Base-by-base conservation (phyloP, 2,329 filamentous ascomycete species). In the Cladosporium sp. region DNA sequence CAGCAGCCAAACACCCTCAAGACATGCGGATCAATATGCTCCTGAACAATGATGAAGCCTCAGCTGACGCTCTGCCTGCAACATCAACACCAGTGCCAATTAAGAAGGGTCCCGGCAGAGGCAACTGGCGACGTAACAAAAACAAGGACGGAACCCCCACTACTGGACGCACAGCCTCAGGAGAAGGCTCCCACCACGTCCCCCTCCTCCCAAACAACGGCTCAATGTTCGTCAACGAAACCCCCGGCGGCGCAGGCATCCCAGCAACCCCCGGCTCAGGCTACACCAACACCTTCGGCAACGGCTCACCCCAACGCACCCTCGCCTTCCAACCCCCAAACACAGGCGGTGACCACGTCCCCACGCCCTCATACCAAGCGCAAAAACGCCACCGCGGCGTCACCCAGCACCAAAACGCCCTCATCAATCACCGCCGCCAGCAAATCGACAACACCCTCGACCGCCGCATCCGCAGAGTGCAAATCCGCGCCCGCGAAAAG, bases 371-470 rank as follows among this genome's bases (percentile, higher is more conserved):
- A 17, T 68, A 69, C 47, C 68, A 70, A 52, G 61, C 65, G 25
- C 73, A 75, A 62, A 78, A 79, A 61, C 75, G 91, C 68, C 85
- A 87, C 8, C 82, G 90, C 1, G 89, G 89, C 2, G 83, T 90
- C 0, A 94, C 90, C 0, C 88, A 89, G 35, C 90, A 94, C 71
- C 90, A 94, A 72, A 77, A 91, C 37, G 89, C 89, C 0, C 88
- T 94, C 1, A 89, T 91, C 71, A 83, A 86, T 56, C 91, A 92
- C 71, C 81, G 90, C 17, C 88, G 84, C 60, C 84, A 90, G 66
- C 85, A 89, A 5, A 89, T 93, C n/a, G 87, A 91, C 66, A 87
- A 91, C 66, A 89, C 91, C 52, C 81, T 94, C 15, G 87, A 90
- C 64, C 84, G 86, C n/a, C 86, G 87, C 28, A 76, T 93, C 34